These are phyloP conservation scores for Macrotyloma uniflorum DNA, from an alignment of 306 rosid genomes.

Conservation along the genomic window DNA sequence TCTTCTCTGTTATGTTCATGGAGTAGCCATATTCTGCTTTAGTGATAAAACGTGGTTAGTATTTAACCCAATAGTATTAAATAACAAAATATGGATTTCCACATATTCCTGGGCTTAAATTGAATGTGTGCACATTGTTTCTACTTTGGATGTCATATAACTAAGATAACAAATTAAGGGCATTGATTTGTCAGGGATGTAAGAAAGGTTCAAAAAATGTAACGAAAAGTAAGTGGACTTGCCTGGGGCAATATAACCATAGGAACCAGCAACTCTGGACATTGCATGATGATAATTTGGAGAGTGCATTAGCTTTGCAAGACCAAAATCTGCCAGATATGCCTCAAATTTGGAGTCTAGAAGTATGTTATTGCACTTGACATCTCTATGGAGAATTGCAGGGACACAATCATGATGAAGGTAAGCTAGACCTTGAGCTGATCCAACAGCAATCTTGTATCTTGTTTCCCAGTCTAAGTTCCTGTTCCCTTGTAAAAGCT, in stretches of 20 bases:
- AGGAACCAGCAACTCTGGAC: conserved; percentile 98
- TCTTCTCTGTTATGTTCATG: conserved; percentile 98
- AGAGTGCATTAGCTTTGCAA: conserved; percentile 88
- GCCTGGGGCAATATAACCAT: conserved; percentile 99
- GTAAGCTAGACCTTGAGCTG: conserved; percentile 92
- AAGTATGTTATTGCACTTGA: conserved; percentile 95
- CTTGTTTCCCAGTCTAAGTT: conserved; percentile 93
- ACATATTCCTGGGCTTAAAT: background rate
- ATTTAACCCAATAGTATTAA: conserved; percentile 1
- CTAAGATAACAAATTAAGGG: conserved; percentile 14
- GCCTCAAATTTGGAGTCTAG: conserved; percentile 91
- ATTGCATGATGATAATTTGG: conserved; percentile 85
- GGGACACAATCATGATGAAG: conserved; percentile 98
- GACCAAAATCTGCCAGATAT: conserved; percentile 93
- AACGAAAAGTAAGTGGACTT: conserved; percentile 33
- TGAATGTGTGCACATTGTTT: background rate
- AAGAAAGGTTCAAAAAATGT: background rate
- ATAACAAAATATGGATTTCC: conserved; percentile 3
- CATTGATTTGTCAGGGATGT: conserved; percentile 6
- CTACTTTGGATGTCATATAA: conserved; percentile 2
- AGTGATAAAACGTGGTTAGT: conserved; percentile 34
- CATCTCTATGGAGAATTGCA: conserved; percentile 93
- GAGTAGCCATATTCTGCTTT: conserved; percentile 93
- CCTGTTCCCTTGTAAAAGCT: conserved; percentile 80
- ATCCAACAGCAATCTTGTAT: conserved; percentile 94